Conservation (phyloP, 192 early-diverging fungal species). For the Podila epicladia region DNA sequence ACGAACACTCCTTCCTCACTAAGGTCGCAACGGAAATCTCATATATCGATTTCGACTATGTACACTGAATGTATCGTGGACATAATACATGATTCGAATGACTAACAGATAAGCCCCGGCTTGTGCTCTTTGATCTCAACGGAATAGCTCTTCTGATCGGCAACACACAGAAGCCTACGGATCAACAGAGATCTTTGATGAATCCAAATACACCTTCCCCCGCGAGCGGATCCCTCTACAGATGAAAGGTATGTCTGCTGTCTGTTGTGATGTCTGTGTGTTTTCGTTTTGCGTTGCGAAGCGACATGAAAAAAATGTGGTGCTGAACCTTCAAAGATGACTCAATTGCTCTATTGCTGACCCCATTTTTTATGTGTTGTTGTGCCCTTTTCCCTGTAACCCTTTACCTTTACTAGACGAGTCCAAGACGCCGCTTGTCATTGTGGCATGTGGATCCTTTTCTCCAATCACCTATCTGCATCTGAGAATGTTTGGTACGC, state of each 20-base stretch:
- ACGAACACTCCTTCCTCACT: neutral
- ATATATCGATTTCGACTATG: neutral
- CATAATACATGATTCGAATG: constrained; percentile 6
- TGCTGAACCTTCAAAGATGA: neutral
- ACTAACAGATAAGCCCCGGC: constrained; percentile 28
- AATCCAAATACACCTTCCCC: constrained; percentile 43
- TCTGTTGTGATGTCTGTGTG: neutral
- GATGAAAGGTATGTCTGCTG: constrained; percentile 32
- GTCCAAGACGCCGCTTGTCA: constrained; percentile 83
- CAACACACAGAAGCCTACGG: constrained; percentile 50
- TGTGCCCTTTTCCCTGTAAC: neutral
- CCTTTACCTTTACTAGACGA: constrained; percentile 53
- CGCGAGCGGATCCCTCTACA: constrained; percentile 30
- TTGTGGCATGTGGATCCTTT: constrained; percentile 97
- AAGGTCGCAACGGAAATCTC: no score
- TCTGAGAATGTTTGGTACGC: constrained; percentile 97
- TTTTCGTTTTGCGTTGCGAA: neutral
- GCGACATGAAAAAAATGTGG: neutral
- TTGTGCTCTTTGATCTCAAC: neutral
- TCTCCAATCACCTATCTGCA: constrained; percentile 98
- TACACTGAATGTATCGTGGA: neutral
- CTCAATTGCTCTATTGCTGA: neutral
- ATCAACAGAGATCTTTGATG: constrained; percentile 46
- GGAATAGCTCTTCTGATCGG: constrained; percentile 42
- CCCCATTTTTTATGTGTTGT: neutral